Evolutionary conservation across 768 basidiomycete genomes (phyloP), one percentile per base, ranked within the genome.

Genomic region (Calvatia gigantea): DNA sequence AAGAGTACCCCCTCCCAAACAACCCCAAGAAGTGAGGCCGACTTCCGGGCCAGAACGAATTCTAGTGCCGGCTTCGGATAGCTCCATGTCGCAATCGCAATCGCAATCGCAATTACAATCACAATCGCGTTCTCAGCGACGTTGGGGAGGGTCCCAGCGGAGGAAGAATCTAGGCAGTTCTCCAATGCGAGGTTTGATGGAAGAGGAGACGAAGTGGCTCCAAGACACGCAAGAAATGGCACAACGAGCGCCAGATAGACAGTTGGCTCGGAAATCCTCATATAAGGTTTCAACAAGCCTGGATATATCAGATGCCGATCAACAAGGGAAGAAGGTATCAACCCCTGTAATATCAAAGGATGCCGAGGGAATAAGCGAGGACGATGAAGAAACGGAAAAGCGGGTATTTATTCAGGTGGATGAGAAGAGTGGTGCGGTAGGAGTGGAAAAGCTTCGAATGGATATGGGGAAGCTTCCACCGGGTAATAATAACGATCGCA

Each of bases 61-160:
- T n/a, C 64, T 84, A 21, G 83, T 74, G 6, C 81, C 82, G 3
- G 79, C 83, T 61, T 82, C 83, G 8, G 82, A 85, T 59, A 73
- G 75, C 1, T 83, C 80, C 1, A 66, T 60, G 28, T 71, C 72
- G 1, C 73, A 72, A 41, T 66, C 69, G 4, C 69, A 69, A 25
- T 59, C 72, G 3, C 73, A 72, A 51, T 65, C 68, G 19, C 71
- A 71, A 31, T 57, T 62, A 17, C 65, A 67, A 33, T 61, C 58
- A 23, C 61, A 61, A 29, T 57, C 63, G 17, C 65, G 66, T 32
- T 61, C 58, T 21, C 61, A 61, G 29, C 53, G 38, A 19, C 19
- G 29, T 12, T 8, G 14, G 32, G 29, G 28, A 8, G 31, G 7
- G 2, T 14, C 53, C 33, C n/a, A 25, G 37, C 27, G n/a, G 29